These are phyloP conservation scores for Phytophthora megakarya DNA, from an alignment of 352 stramenopile species.

Conservation along the genomic window DNA sequence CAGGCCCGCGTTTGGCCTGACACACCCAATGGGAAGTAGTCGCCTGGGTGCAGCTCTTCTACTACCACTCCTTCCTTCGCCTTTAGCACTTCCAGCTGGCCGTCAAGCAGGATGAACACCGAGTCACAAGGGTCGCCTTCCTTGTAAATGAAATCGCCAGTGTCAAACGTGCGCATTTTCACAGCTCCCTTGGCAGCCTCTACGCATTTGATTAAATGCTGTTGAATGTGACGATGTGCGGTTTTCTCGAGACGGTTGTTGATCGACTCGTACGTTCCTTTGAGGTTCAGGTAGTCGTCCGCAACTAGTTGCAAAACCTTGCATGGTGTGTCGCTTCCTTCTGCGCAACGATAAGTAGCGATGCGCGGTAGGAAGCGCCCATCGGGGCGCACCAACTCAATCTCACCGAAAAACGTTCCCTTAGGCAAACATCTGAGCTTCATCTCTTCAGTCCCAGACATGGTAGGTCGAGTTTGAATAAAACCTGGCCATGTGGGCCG, in stretches of 20 bases:
- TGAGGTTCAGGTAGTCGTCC: slow-evolving; percentile 81
- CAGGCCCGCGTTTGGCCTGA: slow-evolving; percentile 66
- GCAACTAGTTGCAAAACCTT: slow-evolving; percentile 83
- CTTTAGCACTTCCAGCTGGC: slow-evolving; percentile 74
- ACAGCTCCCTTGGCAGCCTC: slow-evolving; percentile 74
- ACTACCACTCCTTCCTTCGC: slow-evolving; percentile 70
- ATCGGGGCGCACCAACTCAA: slow-evolving; percentile 76
- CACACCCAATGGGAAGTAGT: slow-evolving; percentile 84
- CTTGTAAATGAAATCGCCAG: slow-evolving; percentile 78
- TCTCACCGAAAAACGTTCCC: slow-evolving; percentile 81
- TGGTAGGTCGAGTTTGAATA: slow-evolving; percentile 21
- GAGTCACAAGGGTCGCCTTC: slow-evolving; percentile 78
- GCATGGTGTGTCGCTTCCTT: slow-evolving; percentile 45
- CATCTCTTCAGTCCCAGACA: slow-evolving; percentile 48
- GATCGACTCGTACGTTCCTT: slow-evolving; percentile 74
- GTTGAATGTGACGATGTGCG: slow-evolving; percentile 61
- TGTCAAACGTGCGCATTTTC: slow-evolving; percentile 59
- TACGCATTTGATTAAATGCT: slow-evolving; percentile 80
- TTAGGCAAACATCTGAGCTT: slow-evolving; percentile 65
- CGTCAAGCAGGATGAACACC: slow-evolving; percentile 81
- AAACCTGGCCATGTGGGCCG: slow-evolving; percentile 33
- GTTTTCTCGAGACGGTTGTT: slow-evolving; percentile 68
- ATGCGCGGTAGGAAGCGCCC: slow-evolving; percentile 71
- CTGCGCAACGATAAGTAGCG: slow-evolving; percentile 68
- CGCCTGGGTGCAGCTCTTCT: slow-evolving; percentile 68